Percentiles rank a stretch among this genome's conserved stretches.
Conservation (phyloP, 1,139 yeast species). For the Kluyveromyces sp. region DNA sequence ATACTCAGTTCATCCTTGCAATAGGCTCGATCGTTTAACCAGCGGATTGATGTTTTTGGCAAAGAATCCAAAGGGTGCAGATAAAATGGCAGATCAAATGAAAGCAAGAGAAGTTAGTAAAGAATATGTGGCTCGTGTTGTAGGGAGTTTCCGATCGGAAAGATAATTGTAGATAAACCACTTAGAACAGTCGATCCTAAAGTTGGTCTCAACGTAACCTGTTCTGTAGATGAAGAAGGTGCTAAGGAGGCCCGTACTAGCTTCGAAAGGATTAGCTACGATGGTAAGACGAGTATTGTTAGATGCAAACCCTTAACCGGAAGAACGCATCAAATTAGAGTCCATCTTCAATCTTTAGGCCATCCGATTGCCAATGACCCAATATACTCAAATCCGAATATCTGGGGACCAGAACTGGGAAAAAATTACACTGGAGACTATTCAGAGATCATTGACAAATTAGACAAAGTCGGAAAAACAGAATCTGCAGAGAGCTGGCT, state of each 20-base stretch:
- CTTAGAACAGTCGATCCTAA: conserved; percentile 68
- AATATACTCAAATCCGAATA: conserved; percentile 59
- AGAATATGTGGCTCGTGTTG: conserved; percentile 80
- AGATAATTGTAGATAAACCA: conserved; percentile 57
- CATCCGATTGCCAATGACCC: conserved; percentile 95
- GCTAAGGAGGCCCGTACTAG: conserved; percentile 58
- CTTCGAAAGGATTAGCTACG: conserved; percentile 35
- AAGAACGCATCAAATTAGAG: conserved; percentile 89
- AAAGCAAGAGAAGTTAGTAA: conserved; percentile 70
- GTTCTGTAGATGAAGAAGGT: conserved; percentile 36
- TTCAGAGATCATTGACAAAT: conserved; percentile 37
- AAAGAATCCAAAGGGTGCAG: conserved; percentile 75
- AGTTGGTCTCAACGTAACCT: conserved; percentile 64
- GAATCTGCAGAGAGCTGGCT: conserved; percentile 63
- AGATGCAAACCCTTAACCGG: conserved; percentile 84
- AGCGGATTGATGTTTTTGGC: conserved; percentile 94
- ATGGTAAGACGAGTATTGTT: conserved; percentile 59
- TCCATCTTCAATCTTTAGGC: conserved; percentile 81
- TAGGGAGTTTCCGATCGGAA: conserved; percentile 62
- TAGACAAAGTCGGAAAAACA: conserved; percentile 64
- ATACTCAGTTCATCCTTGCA: conserved; percentile 73
- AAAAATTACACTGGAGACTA: conserved; percentile 45
- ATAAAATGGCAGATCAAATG: conserved; percentile 63
- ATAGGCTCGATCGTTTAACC: conserved; percentile 82
- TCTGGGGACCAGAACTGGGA: conserved; percentile 76